Percentiles rank a stretch among this genome's conserved stretches.
These are phyloP conservation scores for Sedum album DNA, from an alignment of 164 flowering plant species.

Conservation along the genomic window DNA sequence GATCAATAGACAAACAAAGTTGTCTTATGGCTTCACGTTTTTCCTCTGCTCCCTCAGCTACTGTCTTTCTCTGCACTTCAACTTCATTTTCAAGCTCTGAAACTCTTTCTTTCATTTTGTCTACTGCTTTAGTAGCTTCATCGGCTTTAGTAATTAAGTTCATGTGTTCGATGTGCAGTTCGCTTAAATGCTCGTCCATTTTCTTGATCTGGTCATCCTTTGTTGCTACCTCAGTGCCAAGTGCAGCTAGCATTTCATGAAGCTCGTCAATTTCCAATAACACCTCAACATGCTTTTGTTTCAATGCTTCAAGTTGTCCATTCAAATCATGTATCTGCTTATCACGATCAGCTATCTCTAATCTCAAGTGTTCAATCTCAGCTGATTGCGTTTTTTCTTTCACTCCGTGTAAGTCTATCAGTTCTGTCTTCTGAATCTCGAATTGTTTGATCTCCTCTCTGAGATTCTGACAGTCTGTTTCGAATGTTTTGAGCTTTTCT, in stretches of 20 bases:
- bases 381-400: slow-evolving; percentile 11
- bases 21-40: slow-evolving; percentile 84
- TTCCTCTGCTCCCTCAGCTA: slow-evolving; percentile 54
- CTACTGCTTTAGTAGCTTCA: slow-evolving; percentile 21
- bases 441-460: background rate
- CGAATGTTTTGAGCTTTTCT: slow-evolving; percentile 29
- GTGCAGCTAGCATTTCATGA: slow-evolving; percentile 21
- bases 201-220: slow-evolving; percentile 29
- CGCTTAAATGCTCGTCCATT: slow-evolving; percentile 38
- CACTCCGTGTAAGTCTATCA: slow-evolving; percentile 13
- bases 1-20: slow-evolving; percentile 71
- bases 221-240: slow-evolving; percentile 25
- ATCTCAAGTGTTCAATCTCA: slow-evolving; percentile 34
- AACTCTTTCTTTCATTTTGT: slow-evolving; percentile 20
- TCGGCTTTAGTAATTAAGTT: slow-evolving; percentile 27
- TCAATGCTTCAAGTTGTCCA: slow-evolving; percentile 11
- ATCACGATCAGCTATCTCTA: slow-evolving; percentile 25
- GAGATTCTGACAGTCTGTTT: background rate
- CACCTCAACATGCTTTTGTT: slow-evolving; percentile 27
- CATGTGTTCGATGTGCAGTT: slow-evolving; percentile 33
- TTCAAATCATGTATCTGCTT: slow-evolving; percentile 24
- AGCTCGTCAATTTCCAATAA: slow-evolving; percentile 41
- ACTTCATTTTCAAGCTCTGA: slow-evolving; percentile 38
- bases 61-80: slow-evolving; percentile 34
- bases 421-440: background rate